Base-by-base conservation (phyloP, 257 asterid species). In the Paraleonurus japonicus region DNA sequence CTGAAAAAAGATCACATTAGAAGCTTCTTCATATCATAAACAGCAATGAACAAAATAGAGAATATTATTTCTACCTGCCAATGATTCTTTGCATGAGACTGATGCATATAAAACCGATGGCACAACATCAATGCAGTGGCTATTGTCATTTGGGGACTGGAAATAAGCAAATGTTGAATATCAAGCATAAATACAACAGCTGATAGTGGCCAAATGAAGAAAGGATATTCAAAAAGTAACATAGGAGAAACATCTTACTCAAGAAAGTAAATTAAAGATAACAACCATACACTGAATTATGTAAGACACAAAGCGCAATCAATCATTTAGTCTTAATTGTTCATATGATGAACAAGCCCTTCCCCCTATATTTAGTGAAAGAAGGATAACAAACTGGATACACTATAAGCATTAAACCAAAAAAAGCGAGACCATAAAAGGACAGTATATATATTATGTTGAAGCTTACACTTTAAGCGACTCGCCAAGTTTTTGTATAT, bases 61-160 rank as follows among this genome's bases (percentile, higher is more conserved):
- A 61, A 53, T 50, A 43, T 55, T 7, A 53, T 15, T 65, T 54
- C 43, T 75, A 88, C 92, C 95, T 88, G 90, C 87, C 90, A 85
- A 69, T 87, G 79, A 79, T 85, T 87, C 73, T 83, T 87, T 66
- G 82, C 64, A 76, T 85, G 94, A 26, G 94, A 87, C 74, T 87
- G 94, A 43, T 76, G 82, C 86, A 83, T 87, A 64, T 78, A 87
- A 72, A 87, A 87, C 43, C 89, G 84, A 79, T 87, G 94, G 76
- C 90, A 85, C 58, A 85, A 65, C 75, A 87, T 61, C 80, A 79
- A 76, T 55, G 89, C 81, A 48, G 86, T 81, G 55, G 90, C 87
- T 71, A 87, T 87, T 65, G 90, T 85, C 76, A 83, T 75, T 72
- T 85, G 90, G 15, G 89, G 89, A 78, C 88, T 88, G 81, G 61